phyloP scores from a whole-genome alignment of 2,329 filamentous ascomycete species.

The Aphanoascus verrucosus region DNA sequence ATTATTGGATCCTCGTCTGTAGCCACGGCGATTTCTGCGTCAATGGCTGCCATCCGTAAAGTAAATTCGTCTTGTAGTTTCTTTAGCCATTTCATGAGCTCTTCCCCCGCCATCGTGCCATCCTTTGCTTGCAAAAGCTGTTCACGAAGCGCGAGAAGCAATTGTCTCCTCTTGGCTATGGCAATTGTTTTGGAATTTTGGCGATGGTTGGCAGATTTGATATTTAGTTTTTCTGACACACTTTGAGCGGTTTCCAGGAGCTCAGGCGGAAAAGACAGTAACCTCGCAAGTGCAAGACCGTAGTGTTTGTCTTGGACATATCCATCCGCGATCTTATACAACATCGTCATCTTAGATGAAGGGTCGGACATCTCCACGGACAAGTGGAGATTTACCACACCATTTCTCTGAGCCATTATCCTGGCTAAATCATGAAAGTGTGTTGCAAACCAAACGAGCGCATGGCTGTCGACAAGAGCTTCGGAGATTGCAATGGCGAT shows the following conservation, averaged over 20 bases:
- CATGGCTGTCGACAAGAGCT: constrained; percentile 65
- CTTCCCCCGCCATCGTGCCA: constrained; percentile 53
- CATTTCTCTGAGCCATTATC: constrained; percentile 62
- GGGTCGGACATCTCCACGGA: constrained; percentile 53
- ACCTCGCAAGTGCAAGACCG: constrained; percentile 67
- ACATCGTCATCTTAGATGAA: constrained; percentile 64
- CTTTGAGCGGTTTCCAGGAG: constrained; percentile 59
- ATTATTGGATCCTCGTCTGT: constrained; percentile 3
- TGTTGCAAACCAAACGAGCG: constrained; percentile 84
- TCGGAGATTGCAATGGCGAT: constrained; percentile 88
- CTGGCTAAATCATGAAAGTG: constrained; percentile 77
- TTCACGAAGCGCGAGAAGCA: constrained; percentile 63
- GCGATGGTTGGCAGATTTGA: constrained; percentile 48
- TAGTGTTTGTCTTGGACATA: constrained; percentile 63
- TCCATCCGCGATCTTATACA: constrained; percentile 71
- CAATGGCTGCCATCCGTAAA: constrained; percentile 54
- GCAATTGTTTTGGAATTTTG: constrained; percentile 49
- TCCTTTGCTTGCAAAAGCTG: constrained; percentile 58
- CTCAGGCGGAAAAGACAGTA: constrained; percentile 58
- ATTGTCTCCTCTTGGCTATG: constrained; percentile 54
- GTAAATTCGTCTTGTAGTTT: constrained; percentile 67
- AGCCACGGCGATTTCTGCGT: constrained; percentile 20
- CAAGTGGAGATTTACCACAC: constrained; percentile 75
- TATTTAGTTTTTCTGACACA: constrained; percentile 53
- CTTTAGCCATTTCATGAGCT: constrained; percentile 53